These are phyloP conservation scores for Podaxis pistillaris DNA, from an alignment of 768 basidiomycete genomes.

Conservation along the genomic window DNA sequence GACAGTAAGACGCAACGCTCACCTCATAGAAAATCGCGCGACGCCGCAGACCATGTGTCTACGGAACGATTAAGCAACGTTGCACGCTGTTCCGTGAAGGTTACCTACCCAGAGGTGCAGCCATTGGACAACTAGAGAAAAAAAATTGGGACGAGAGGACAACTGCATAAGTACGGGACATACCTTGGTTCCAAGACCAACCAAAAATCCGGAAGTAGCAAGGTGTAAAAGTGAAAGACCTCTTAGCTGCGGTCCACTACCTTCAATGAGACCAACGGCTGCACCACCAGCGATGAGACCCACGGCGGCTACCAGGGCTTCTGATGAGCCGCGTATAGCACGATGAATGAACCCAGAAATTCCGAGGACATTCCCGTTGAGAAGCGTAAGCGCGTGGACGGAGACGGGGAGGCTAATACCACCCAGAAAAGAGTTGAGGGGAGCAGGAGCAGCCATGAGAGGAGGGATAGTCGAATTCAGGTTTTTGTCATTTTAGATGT, in stretches of 20 bases:
- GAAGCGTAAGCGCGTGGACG: conserved; percentile 47
- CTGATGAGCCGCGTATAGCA: conserved; percentile 41
- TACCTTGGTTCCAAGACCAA: conserved; percentile 60
- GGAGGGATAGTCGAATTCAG: not conserved
- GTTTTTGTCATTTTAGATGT: conserved; percentile 1
- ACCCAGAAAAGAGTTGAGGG: conserved; percentile 53
- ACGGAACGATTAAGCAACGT: conserved; percentile 3
- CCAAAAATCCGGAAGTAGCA: conserved; percentile 50
- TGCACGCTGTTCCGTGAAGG: not conserved
- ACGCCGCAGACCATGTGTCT: conserved; percentile 68
- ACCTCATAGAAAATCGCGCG: conserved; percentile 56
- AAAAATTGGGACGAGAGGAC: conserved; percentile 10
- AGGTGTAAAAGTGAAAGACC: conserved; percentile 27
- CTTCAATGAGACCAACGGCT: conserved; percentile 39
- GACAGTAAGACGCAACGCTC: conserved; percentile 17
- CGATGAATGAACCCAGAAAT: conserved; percentile 62
- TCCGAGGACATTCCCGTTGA: conserved; percentile 58
- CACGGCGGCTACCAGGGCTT: conserved; percentile 37
- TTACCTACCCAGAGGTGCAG: conserved; percentile 59
- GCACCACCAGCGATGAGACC: conserved; percentile 53
- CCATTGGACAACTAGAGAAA: conserved; percentile 50
- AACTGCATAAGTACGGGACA: not conserved
- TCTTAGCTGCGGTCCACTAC: conserved; percentile 27
- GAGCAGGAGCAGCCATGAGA: conserved; percentile 40
- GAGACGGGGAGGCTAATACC: conserved; percentile 52